phyloP scores from a whole-genome alignment of 2,329 filamentous ascomycete species.

The Botrytis byssoidea region DNA sequence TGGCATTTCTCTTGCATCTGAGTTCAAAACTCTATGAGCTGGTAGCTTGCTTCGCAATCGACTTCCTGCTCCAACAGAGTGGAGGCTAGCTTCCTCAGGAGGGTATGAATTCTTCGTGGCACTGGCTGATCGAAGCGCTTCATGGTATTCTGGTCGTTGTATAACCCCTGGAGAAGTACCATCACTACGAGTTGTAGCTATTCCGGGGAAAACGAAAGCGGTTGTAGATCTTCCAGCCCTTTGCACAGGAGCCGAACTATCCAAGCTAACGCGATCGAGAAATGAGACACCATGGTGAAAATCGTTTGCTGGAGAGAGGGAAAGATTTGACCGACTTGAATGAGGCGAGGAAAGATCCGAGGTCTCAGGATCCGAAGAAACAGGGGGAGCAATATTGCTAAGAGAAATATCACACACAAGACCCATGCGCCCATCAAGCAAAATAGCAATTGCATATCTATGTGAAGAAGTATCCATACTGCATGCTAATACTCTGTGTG shows the following conservation, averaged over 20 bases:
- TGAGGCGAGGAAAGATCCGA: neutral
- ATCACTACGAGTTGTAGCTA: constrained; percentile 26
- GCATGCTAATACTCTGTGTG: constrained; percentile 55
- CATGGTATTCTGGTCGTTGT: constrained; percentile 27
- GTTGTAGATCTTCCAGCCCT: constrained; percentile 17
- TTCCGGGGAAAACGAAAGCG: constrained; percentile 32
- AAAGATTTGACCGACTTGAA: neutral
- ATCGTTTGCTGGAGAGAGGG: neutral
- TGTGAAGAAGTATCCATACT: constrained; percentile 61
- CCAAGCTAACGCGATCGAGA: constrained; percentile 31
- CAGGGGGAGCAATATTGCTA: constrained; percentile 5
- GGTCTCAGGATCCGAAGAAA: neutral
- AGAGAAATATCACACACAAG: constrained; percentile 56
- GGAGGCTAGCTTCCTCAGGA: constrained; percentile 20
- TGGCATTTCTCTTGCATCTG: constrained; percentile 28
- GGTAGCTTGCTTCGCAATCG: constrained; percentile 22
- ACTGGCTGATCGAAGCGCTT: constrained; percentile 20
- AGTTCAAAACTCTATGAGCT: neutral
- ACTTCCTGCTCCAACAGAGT: constrained; percentile 14
- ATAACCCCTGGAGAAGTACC: constrained; percentile 20
- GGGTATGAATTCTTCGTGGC: constrained; percentile 22
- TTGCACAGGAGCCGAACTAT: constrained; percentile 28
- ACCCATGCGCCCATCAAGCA: constrained; percentile 59
- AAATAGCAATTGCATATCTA: constrained; percentile 54
- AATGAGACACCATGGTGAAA: constrained; percentile 25